Base-by-base conservation (phyloP, 371 early-diverging fungal genomes). In the Lichtheimia ramosa region DNA sequence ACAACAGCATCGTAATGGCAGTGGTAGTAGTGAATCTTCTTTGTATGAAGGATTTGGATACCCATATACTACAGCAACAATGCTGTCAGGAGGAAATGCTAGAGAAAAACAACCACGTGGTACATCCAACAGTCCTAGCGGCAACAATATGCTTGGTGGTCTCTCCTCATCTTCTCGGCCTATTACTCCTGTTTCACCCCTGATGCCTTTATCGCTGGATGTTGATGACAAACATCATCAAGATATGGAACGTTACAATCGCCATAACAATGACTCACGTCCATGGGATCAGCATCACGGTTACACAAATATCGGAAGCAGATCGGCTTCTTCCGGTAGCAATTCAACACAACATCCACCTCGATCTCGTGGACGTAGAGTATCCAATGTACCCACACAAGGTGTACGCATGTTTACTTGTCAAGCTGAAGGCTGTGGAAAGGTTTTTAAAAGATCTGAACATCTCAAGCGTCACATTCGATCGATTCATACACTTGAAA, bases 391-490 rank as follows among this genome's bases (percentile, higher is more conserved):
- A 23, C 72, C 79, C 18, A 68, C 58, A 13, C 59, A 63, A 23
- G 71, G 74, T 54, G 51, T 69, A 24, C 82, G 83, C 39, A 75
- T 75, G 74, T 79, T 79, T 58, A 71, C 74, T 34, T 88, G 88
- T 61, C 73, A 68, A 46, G 66, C 70, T 40, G 74, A 74, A 18
- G 83, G 79, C 6, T 88, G 88, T 54, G 81, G 82, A 48, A 79
- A 82, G 59, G 75, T 83, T 14, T 88, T 88, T 50, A 88, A 88
- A 56, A 59, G 88, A 25, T 83, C 85, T 5, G 88, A 88, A 56
- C 88, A 88, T 64, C 66, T 88, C 15, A 85, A 86, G 48, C 74
- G 88, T 48, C 88, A 88, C 51, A 74, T 85, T 39, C 76, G 85
- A 43, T 88, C 86, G 3, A 83, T 88, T 28, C 88, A 88, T 58